Conservation (phyloP, 2,329 filamentous ascomycete genomes). For the Ophiostoma sp. region DNA sequence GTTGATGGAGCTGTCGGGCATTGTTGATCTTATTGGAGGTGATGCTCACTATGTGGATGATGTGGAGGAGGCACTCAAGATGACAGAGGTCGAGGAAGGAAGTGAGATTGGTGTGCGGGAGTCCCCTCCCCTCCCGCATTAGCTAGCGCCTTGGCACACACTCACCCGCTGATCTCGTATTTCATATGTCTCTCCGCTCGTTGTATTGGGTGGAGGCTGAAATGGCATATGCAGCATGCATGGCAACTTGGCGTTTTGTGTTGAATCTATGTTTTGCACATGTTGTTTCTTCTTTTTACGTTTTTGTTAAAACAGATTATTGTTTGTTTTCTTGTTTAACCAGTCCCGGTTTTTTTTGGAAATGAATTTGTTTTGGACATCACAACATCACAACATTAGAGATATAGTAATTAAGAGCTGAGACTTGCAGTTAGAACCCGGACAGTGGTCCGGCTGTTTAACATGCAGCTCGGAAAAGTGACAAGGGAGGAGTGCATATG, state of each 20-base stretch:
- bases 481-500: background rate
- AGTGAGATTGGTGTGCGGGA: constrained; percentile 22
- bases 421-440: background rate
- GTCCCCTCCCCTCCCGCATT: background rate
- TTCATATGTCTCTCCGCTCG: background rate
- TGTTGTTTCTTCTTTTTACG: background rate
- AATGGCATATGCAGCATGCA: constrained; percentile 6
- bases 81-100: constrained; percentile 66
- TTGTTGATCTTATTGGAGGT: constrained; percentile 77
- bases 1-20: constrained; percentile 72
- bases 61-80: constrained; percentile 75
- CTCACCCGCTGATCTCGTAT: background rate
- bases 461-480: background rate
- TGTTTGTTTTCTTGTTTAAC: background rate
- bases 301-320: background rate
- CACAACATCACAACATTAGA: background rate
- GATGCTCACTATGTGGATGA: constrained; percentile 70
- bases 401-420: background rate
- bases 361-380: too few relatives aligned
- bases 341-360: too few relatives aligned
- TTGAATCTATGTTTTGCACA: background rate
- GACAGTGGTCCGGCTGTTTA: background rate
- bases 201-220: background rate
- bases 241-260: background rate
- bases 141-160: background rate